Evolutionary conservation across 768 basidiomycete genomes (phyloP), one percentile per base, ranked within the genome.

Genomic region (Tubosaeta sp.): DNA sequence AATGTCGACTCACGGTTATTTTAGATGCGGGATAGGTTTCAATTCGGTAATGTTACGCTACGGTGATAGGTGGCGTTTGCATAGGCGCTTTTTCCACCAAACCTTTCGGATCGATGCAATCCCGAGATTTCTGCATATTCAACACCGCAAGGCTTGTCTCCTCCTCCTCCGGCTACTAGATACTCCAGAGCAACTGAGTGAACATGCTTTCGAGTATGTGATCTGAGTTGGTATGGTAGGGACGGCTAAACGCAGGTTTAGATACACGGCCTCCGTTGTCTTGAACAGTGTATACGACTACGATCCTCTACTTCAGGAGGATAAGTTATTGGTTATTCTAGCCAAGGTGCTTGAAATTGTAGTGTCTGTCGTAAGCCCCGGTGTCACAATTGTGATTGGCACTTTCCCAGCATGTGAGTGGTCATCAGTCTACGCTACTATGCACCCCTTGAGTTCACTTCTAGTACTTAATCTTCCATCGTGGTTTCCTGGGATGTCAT

Each of bases 121-220:
- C 0, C 36, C 45, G 7, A 59, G 58, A 41, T 70, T 67, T 53
- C 54, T 62, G 11, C 65, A 65, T 1, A 44, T 62, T 24, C 64
- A 65, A 24, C 46, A 69, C 6, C 61, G 58, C 42, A 65, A 63
- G 21, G 55, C 64, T 12, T 64, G 70, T 43, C 52, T 47, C 1
- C 58, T 72, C 31, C 65, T 76, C 32, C 61, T 51, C 4, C 62
- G 57, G 8, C 57, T 76, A 14, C 24, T 73, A 2, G 58, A 66
- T n/a, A 40, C 56, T 7, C 70, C 71, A 18, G 66, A 68, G 7
- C 58, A 65, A 45, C 55, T 71, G 19, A 30, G 61, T 10, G 63
- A 62, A 18, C 69, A 71, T 39, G 49, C 73, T 2, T 61, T 65
- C 16, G 65, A 71, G 76, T 62, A 21, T 18, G 60, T 49, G 22